Evolutionary conservation across 768 basidiomycete genomes (phyloP).

Genomic region (Xanthoconium purpureum): DNA sequence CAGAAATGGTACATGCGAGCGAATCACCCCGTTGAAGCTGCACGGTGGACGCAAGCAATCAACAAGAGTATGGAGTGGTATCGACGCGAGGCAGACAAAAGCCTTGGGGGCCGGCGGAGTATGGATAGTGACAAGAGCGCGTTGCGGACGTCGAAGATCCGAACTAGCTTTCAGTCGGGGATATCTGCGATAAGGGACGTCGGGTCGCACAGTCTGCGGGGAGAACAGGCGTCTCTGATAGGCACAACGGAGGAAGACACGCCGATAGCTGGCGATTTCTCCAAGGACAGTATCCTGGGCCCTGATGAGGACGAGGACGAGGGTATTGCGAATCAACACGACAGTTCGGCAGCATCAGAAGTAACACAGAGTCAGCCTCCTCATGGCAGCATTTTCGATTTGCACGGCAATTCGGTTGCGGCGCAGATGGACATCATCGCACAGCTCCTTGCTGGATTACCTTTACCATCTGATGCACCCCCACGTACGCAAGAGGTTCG

Average conservation of each 20-base stretch:
- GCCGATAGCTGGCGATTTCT: not conserved
- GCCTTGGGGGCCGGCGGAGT: conserved; percentile 36
- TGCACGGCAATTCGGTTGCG: conserved; percentile 65
- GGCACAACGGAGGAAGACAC: conserved; percentile 21
- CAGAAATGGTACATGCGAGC: conserved; percentile 85
- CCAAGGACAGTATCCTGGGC: conserved; percentile 24
- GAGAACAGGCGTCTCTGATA: conserved; percentile 24
- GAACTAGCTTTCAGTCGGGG: conserved; percentile 33
- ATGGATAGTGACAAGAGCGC: conserved; percentile 48
- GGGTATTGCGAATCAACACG: conserved; percentile 37
- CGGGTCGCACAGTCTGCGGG: conserved; percentile 22
- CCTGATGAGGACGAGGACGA: conserved; percentile 29
- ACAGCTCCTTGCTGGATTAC: conserved; percentile 56
- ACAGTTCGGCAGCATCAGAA: conserved; percentile 45
- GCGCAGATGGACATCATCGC: conserved; percentile 78
- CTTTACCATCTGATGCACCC: conserved; percentile 31
- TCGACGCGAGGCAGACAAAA: conserved; percentile 39
- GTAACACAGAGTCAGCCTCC: conserved; percentile 47
- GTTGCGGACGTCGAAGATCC: conserved; percentile 27
- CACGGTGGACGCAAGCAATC: conserved; percentile 82
- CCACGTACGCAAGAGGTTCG: conserved; percentile 34
- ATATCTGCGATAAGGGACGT: conserved; percentile 22
- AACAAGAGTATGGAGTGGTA: conserved; percentile 70
- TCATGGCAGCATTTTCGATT: conserved; percentile 53
- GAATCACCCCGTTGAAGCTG: conserved; percentile 85